phyloP scores from a whole-genome alignment of 306 rosid genomes.

The Trichosanthes truncata region DNA sequence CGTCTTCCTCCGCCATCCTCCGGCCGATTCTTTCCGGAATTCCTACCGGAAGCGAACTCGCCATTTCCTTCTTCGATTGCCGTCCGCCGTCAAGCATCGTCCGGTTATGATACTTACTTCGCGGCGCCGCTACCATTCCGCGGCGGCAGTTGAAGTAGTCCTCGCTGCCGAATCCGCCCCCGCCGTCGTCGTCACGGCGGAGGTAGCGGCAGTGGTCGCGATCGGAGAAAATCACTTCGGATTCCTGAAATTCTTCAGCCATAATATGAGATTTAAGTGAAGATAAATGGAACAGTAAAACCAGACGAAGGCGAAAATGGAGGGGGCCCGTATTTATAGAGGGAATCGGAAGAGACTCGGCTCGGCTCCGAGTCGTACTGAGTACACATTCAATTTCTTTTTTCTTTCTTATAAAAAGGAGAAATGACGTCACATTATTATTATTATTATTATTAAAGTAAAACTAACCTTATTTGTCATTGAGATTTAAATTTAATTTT shows the following conservation, averaged over 20 bases:
- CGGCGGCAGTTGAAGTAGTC: conserved; percentile 6
- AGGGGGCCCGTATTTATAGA: conserved; percentile 17
- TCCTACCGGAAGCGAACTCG: conserved; percentile 41
- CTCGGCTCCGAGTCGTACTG: conserved; percentile 24
- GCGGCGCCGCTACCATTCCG: not conserved
- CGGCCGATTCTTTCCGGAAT: conserved; percentile 30
- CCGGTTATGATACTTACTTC: not conserved
- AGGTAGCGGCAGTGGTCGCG: not conserved
- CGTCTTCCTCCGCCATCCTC: conserved; percentile 12
- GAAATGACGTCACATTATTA: not conserved
- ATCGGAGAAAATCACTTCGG: conserved; percentile 59
- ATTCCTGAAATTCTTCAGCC: conserved; percentile 58
- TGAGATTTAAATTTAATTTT: too few species aligned
- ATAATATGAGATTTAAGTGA: conserved; percentile 9
- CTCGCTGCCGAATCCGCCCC: not conserved
- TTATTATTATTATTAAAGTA: not conserved
- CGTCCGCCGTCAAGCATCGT: not conserved
- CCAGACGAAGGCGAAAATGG: not conserved
- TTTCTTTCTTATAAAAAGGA: not conserved
- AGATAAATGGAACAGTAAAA: conserved; percentile 26
- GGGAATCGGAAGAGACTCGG: not conserved
- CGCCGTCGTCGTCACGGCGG: not conserved
- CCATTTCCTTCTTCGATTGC: not conserved
- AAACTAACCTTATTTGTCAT: too few species aligned
- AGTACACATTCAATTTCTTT: conserved; percentile 19